phyloP scores from a whole-genome alignment of 2,329 filamentous ascomycete genomes.

The Sporothrix dimorphospora region DNA sequence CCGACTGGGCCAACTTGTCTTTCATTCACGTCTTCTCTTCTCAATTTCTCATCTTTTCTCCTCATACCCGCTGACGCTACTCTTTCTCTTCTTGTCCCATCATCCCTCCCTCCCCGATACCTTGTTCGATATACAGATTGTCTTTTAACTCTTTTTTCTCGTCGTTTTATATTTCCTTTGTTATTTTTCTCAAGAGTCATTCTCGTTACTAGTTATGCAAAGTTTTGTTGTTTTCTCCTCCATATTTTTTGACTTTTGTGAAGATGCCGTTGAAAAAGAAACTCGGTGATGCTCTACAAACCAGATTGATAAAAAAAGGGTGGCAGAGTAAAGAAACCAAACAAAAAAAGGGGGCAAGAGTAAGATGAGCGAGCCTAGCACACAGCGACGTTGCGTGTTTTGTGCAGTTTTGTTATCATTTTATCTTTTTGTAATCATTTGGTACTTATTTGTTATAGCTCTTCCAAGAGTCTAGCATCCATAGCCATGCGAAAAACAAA shows the following conservation, averaged over 20 bases:
- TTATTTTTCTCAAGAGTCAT: not conserved
- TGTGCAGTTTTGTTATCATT: not conserved
- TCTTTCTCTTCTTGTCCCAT: slow-evolving; percentile 30
- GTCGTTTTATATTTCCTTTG: slow-evolving; percentile 17
- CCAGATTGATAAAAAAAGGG: not conserved
- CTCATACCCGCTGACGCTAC: slow-evolving; percentile 12
- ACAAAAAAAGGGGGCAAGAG: not conserved
- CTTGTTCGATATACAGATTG: slow-evolving; percentile 49
- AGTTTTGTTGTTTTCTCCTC: not conserved
- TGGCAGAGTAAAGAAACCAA: not conserved
- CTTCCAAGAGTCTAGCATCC: not conserved
- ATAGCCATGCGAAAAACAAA: not conserved
- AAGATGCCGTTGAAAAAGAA: not conserved
- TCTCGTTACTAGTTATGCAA: slow-evolving; percentile 19
- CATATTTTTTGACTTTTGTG: not conserved
- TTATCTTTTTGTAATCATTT: not conserved
- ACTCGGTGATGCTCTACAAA: not conserved
- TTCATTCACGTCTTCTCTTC: slow-evolving; percentile 14
- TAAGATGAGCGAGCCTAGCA: not conserved
- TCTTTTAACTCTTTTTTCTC: slow-evolving; percentile 28
- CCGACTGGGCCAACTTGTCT: slow-evolving; percentile 13
- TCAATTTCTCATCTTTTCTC: slow-evolving; percentile 35
- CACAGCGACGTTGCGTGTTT: not conserved
- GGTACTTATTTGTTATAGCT: not conserved
- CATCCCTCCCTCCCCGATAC: slow-evolving; percentile 41